Percentiles rank a stretch among this genome's conserved stretches.
phyloP scores from a whole-genome alignment of 2,329 filamentous ascomycete species.

The Verticillium isaacii region DNA sequence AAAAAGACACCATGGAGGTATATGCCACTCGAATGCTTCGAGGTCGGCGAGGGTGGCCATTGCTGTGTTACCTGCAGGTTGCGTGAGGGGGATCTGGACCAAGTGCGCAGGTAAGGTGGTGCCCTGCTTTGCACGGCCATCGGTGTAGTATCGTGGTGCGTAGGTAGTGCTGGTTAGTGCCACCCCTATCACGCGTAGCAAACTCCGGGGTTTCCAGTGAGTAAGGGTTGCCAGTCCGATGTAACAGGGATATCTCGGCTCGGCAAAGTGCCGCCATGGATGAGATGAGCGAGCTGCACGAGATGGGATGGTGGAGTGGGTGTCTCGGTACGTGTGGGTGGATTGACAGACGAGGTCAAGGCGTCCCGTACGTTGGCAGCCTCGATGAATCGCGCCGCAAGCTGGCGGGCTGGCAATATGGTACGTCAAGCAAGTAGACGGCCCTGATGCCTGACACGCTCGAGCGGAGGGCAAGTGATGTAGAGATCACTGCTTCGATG shows the following conservation, averaged over 20 bases:
- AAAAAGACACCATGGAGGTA: no score
- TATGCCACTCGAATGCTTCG: no score
- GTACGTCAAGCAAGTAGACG: background rate
- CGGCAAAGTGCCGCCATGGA: background rate
- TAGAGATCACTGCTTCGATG: background rate
- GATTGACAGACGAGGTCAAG: background rate
- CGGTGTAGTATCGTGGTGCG: background rate
- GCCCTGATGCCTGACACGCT: background rate
- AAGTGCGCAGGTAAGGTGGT: no score
- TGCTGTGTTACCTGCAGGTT: no score
- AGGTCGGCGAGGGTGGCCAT: no score
- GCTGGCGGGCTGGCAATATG: background rate
- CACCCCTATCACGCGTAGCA: background rate
- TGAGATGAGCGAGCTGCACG: background rate
- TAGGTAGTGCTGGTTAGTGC: background rate
- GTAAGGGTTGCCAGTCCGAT: background rate
- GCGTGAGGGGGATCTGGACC: no score
- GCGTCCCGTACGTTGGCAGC: background rate
- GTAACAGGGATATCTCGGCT: background rate
- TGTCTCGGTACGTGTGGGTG: background rate
- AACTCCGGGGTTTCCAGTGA: background rate
- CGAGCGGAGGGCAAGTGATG: background rate
- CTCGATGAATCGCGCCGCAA: background rate
- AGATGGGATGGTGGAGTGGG: background rate
- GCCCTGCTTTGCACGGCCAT: no score